Base-by-base conservation (phyloP, 768 basidiomycete species). In the Stropharia rugosoannulata region DNA sequence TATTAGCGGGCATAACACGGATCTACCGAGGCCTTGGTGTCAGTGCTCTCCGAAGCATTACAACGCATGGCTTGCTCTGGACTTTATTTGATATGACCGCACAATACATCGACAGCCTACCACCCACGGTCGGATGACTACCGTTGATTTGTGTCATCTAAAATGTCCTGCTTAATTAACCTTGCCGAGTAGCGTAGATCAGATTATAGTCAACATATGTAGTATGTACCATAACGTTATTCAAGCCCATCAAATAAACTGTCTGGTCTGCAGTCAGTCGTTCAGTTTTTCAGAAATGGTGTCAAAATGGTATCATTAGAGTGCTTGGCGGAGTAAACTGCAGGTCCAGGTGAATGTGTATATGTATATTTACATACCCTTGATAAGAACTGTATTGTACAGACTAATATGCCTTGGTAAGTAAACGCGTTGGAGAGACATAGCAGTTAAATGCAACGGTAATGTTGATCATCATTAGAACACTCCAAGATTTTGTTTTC, bases 11-110 rank as follows among this genome's bases (percentile, higher is more conserved):
- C 22, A 73, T 97, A 44, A 78, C 86, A 35, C 80, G 94, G 37
- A 85, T 98, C 60, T 99, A 99, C 70, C 87, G 90, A 57, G 97
- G 96, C 51, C 83, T 98, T 49, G 93, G 95, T 53, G 91, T 99
- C 60, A 96, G 93, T 59, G 95, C 95, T 39, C 70, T 92, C 49
- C 84, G 97, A 50, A 95, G 90, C 63, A 88, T 96, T 64, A 91
- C 94, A 32, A 96, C 94, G 6, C 95, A 97, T 61, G 95, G 95
- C 18, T 76, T 96, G 38, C 76, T 95, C 49, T 97, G 95, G 95
- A 96, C 95, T 7, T 78, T 97, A 58, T 94, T 95, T 68, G 95
- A 97, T 74, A 73, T 87, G 62, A 85, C 83, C 29, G 81, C 86
- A 39, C 74, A 81, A 62, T 89, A 87, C 68, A 90, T 93, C 64